A percentile compares a stretch with the other conserved stretches of the same genome.
These are phyloP conservation scores for Solanum peruvianum DNA, from an alignment of 257 asterid species.

Conservation along the genomic window DNA sequence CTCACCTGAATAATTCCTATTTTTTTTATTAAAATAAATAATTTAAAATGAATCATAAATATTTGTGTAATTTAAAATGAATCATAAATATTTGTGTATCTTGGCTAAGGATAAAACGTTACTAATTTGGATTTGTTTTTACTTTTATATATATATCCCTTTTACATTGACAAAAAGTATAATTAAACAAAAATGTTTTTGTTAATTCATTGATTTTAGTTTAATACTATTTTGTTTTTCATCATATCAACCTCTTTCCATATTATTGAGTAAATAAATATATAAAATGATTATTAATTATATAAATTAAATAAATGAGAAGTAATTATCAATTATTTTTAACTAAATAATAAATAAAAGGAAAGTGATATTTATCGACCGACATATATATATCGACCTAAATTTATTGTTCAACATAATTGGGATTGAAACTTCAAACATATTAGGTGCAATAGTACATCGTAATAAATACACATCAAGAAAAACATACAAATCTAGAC, in stretches of 20 bases:
- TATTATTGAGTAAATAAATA: background rate
- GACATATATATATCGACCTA: background rate
- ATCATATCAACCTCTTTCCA: background rate
- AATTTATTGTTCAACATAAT: background rate
- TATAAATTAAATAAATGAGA: background rate
- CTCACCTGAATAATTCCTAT: too few species aligned
- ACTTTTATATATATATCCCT: background rate
- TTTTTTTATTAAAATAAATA: too few species aligned
- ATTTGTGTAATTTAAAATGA: too few species aligned
- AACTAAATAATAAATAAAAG: background rate
- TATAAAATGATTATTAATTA: background rate
- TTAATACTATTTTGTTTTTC: background rate
- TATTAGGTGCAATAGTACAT: background rate
- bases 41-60: too few species aligned
- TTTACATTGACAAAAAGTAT: background rate
- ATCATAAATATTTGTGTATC: background rate
- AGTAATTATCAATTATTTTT: background rate
- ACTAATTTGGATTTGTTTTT: background rate
- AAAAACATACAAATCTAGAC: background rate
- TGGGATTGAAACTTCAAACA: background rate
- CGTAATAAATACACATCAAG: background rate
- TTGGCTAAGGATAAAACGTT: too few species aligned
- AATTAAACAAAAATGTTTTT: background rate
- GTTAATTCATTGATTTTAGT: background rate
- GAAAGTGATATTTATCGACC: background rate